A percentile compares a stretch with the other conserved stretches of the same genome.
Conservation (phyloP, 2,329 filamentous ascomycete species). For the Exutisphaerella laricina region DNA sequence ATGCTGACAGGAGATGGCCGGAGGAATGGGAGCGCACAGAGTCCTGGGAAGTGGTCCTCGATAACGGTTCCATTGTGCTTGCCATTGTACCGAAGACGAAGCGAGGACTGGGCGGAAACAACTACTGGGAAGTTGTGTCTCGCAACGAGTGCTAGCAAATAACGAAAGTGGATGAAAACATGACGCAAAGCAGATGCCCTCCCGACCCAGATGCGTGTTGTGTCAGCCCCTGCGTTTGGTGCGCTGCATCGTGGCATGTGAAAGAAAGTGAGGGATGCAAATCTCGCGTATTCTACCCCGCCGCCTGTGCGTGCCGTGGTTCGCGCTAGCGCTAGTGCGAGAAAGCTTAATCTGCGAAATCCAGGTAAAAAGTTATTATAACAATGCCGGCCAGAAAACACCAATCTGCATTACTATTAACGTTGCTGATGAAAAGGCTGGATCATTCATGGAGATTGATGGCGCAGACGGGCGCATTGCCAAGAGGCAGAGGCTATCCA, state of each 20-base stretch:
- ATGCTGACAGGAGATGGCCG: constrained; percentile 44
- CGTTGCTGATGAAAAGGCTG: no score
- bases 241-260: no score
- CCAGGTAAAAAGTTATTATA: neutral
- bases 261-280: no score
- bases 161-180: constrained; percentile 1
- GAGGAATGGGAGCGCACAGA: constrained; percentile 26
- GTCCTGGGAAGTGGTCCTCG: constrained; percentile 29
- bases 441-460: constrained; percentile 15
- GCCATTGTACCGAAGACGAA: neutral
- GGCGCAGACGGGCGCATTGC: constrained; percentile 21
- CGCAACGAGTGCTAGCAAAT: neutral
- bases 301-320: no score
- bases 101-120: neutral
- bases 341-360: no score
- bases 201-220: no score
- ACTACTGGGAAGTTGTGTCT: neutral
- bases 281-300: no score
- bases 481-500: constrained; percentile 67
- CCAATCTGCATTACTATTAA: no score
- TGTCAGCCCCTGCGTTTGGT: neutral
- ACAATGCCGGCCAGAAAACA: neutral
- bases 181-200: no score
- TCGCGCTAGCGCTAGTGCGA: no score
- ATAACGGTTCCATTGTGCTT: constrained; percentile 18